Base-by-base conservation (phyloP, 345 rosid species). In the Gossypium turneri region DNA sequence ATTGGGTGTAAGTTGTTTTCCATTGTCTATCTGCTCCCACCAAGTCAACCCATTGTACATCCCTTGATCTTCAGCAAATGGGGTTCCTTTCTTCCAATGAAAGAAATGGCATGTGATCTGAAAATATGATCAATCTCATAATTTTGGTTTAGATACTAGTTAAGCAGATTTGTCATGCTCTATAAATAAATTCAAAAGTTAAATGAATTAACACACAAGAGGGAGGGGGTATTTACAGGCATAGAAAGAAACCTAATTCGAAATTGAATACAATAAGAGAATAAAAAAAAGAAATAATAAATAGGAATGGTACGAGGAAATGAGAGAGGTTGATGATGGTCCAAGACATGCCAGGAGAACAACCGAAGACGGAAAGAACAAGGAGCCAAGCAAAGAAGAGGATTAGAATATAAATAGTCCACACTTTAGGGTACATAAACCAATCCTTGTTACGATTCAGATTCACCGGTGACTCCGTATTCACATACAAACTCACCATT, bases 51-150 rank as follows among this genome's bases (percentile, higher is more conserved):
- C 63, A 78, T 95, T 95, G 83, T 95, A 93, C 79, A 93, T 91
- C 19, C 98, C 97, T 76, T 95, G 98, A 78, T 95, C 99, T 20
- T 93, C 99, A n/a, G 89, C 87, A 79, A 95, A 95, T 3, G 98
- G 99, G 7, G 97, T 95, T 77, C 99, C 98, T 79, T 95, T 93
- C 92, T 90, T 90, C 98, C 98, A 91, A 83, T 95, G 99, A 75
- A 95, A 95, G 88, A 84, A 91, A 77, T 91, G 98, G 77, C 90
- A 95, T 15, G 97, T 93, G 56, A 95, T 80, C 98, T 95, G 88
- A 70, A 78, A 73, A 64, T 64, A 64, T 50, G 57, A 17, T 11
- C 2, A 75, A 52, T 29, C 34, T 29, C 34, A 29, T 29, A 29
- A 29, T 76, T 16, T 15, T 7, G 20, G 56, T 75, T 67, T 72